Base-by-base conservation (phyloP, 192 early-diverging fungal genomes). In the Coemansia sp. region DNA sequence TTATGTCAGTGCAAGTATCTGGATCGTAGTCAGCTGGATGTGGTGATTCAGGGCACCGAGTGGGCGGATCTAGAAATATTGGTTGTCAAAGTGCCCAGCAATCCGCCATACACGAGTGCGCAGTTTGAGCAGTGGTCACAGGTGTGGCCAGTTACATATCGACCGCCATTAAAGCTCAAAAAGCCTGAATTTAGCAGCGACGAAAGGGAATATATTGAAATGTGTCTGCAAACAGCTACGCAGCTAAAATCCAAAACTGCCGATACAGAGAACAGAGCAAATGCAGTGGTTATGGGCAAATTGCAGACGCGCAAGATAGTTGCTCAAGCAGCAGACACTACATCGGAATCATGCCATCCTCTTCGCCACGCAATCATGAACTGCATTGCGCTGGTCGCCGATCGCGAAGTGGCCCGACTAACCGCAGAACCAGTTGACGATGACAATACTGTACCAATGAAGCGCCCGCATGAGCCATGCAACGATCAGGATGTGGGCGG, bases 81-180 rank as follows among this genome's bases (percentile, higher is more conserved):
- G 6, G 51, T 50, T 10, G 29, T 53, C n/a, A 21, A 47, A 10
- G 86, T 93, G 0, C 85, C 92, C 3, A 71, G 70, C 22, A 70
- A 85, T 57, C 75, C 92, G 39, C 84, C 94, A 0, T 60, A 86
- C 26, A 93, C 90, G 1, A 53, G 77, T 4, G 64, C 82, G 9
- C 92, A 97, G 65, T 91, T 89, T 62, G 85, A 91, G 8, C 70
- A 70, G 29, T 97, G 94, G 92, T 92, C 86, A 62, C 11, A 49
- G 11, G 19, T 90, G 22, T 97, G 94, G 94, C 93, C 94, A 6
- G 80, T 93, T n/a, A 73, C 78, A 21, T 97, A 87, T 59, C 86
- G 90, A 2, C 77, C 72, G 6, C 72, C 59, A n/a, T 35, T 35
- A 2, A 50, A 71, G 47, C 53, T 71, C 17, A 58, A 70, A n/a